Evolutionary conservation across 2,329 filamentous ascomycete genomes (phyloP), one percentile per base, ranked within the genome.

Genomic region (Fusarium kyushuense): DNA sequence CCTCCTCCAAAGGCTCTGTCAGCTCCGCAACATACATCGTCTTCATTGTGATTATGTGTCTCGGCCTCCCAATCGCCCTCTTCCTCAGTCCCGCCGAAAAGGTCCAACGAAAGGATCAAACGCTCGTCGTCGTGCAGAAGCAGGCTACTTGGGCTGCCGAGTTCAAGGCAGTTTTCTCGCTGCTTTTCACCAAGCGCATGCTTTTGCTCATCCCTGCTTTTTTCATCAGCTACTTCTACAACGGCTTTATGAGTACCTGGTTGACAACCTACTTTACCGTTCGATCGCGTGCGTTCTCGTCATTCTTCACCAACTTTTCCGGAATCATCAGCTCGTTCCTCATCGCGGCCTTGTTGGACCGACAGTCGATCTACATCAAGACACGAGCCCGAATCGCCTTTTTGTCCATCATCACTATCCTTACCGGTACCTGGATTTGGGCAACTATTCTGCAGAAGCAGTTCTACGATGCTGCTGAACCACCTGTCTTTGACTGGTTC

Each of bases 311-410:
- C 13, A 63, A 63, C 21, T 63, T 63, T 8, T 54, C 59, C 1
- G 59, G 59, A 21, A 63, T 63, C 1, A 63, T 63, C 27, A 63
- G 59, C 1, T 63, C 59, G 0, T 63, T 63, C 36, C 11, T 63
- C 0, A 63, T 63, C 0, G 59, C 59, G 0, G 58, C 11, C 4
- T 17, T 63, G 6, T 40, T 70, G 27, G 67, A 70, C 41, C 52
- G 64, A 5, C 67, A 70, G 38, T 65, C 63, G 0, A 70, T 70
- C 4, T 65, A 47, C 3, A 70, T 70, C 48, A 70, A 70, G 27
- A 70, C 63, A 5, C 67, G 72, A 46, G 59, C 59, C 5, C 5
- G 59, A 30, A 57, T 63, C 3, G 59, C 59, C 0, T 63, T 63
- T 0, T 16, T 36, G 10, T 30, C 51, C 1, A 65, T 69, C 6